A percentile compares a stretch with the other conserved stretches of the same genome.
These are phyloP conservation scores for Trypanosoma theileri DNA, from an alignment of 208 protist species.

Conservation along the genomic window DNA sequence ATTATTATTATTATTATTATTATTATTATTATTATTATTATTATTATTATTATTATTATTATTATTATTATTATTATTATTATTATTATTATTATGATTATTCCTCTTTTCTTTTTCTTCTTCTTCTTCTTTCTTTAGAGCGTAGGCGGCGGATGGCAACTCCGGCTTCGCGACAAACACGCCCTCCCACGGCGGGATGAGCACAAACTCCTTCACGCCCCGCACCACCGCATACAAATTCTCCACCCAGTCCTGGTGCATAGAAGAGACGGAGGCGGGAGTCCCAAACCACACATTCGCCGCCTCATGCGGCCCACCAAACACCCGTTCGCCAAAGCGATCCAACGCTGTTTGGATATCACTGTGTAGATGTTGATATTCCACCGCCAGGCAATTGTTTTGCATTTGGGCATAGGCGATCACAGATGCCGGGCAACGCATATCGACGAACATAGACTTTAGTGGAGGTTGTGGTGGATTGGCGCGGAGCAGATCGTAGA, in stretches of 20 bases:
- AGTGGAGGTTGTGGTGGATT: conserved; percentile 36
- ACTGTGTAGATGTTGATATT: conserved; percentile 69
- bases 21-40: neutral
- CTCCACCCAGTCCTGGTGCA: conserved; percentile 93
- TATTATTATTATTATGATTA: neutral
- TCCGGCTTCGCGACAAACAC: conserved; percentile 82
- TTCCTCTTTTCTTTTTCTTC: conserved; percentile 10
- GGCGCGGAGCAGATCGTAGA: conserved; percentile 63
- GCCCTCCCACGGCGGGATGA: conserved; percentile 88
- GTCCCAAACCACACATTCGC: conserved; percentile 91
- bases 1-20: conserved; percentile 1
- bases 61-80: neutral
- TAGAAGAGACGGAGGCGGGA: conserved; percentile 71
- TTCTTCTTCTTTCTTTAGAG: conserved; percentile 33
- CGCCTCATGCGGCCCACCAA: conserved; percentile 70
- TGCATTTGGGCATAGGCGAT: conserved; percentile 90
- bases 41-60: neutral
- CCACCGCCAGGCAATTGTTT: conserved; percentile 87
- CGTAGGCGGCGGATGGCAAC: conserved; percentile 63
- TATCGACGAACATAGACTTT: conserved; percentile 54
- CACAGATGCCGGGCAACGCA: conserved; percentile 35
- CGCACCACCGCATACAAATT: conserved; percentile 91
- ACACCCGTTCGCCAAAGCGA: conserved; percentile 67
- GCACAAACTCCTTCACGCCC: conserved; percentile 89
- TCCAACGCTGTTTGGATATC: conserved; percentile 63